A percentile compares a stretch with the other conserved stretches of the same genome.
Evolutionary conservation across 1,284 basidiomycete species (phyloP).

Genomic region (Cryptococcus amylolentus): DNA sequence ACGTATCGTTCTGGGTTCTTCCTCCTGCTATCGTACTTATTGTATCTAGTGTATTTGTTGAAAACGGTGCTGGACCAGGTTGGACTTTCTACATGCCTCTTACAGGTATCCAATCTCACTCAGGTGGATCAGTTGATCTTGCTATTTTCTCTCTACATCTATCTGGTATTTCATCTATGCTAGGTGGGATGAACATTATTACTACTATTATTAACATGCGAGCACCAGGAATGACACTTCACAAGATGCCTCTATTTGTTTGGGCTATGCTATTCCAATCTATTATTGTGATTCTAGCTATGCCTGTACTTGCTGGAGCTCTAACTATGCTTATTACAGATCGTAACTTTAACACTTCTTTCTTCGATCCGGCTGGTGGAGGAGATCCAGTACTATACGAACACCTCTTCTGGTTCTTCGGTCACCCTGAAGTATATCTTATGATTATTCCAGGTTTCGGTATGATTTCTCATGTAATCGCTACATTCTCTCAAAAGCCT

Average conservation of each 20-base stretch:
- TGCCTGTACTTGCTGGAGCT: slow-evolving; percentile 10
- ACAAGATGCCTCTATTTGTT: slow-evolving; percentile 38
- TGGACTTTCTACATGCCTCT: slow-evolving; percentile 32
- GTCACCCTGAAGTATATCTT: slow-evolving; percentile 15
- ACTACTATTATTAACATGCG: slow-evolving; percentile 42
- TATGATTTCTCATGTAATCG: slow-evolving; percentile 15
- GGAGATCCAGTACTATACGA: slow-evolving; percentile 8
- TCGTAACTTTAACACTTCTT: slow-evolving; percentile 10
- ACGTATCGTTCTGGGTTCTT: slow-evolving; percentile 32
- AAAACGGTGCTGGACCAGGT: neutral
- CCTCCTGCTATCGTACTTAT: neutral
- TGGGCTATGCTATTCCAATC: slow-evolving; percentile 30
- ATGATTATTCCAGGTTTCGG: slow-evolving; percentile 17
- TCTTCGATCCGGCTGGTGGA: slow-evolving; percentile 9
- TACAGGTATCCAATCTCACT: slow-evolving; percentile 37
- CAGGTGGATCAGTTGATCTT: slow-evolving; percentile 39
- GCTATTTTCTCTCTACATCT: slow-evolving; percentile 36
- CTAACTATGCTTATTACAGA: slow-evolving; percentile 11
- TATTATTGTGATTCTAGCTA: slow-evolving; percentile 15
- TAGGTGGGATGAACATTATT: slow-evolving; percentile 36
- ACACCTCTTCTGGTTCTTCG: slow-evolving; percentile 16
- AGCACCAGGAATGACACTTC: slow-evolving; percentile 33
- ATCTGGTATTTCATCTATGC: slow-evolving; percentile 34
- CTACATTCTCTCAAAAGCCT: slow-evolving; percentile 7
- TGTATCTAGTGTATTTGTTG: too few species aligned